Percentiles rank a stretch among this genome's conserved stretches.
These are phyloP conservation scores for Calonectria fujianensis DNA, from an alignment of 2,329 filamentous ascomycete species.

Conservation along the genomic window DNA sequence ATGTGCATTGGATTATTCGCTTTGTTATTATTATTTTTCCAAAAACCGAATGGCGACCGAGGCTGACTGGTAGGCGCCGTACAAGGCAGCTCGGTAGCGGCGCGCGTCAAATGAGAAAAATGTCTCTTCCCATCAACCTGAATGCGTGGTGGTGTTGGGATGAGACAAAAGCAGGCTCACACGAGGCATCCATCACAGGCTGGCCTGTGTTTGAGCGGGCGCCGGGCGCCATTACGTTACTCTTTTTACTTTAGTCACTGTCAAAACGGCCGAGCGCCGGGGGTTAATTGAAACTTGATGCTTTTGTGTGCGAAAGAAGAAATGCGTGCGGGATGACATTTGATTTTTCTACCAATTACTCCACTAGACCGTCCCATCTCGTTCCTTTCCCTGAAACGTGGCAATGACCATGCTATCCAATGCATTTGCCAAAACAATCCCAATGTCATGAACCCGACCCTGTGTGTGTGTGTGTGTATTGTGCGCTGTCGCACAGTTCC, in stretches of 20 bases:
- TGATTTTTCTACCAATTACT: constrained; percentile 41
- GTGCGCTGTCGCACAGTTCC: neutral
- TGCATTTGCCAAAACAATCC: constrained; percentile 34
- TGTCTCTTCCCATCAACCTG: constrained; percentile 18
- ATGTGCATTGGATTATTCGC: constrained; percentile 18
- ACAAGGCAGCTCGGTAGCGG: constrained; percentile 25
- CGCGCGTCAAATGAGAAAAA: constrained; percentile 15
- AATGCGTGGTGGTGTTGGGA: constrained; percentile 25
- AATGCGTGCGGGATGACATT: constrained; percentile 36
- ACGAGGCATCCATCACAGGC: constrained; percentile 26
- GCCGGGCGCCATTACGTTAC: neutral
- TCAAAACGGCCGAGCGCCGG: constrained; percentile 34
- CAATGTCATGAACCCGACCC: constrained; percentile 35
- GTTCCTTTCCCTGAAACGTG: constrained; percentile 44
- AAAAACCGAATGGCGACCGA: neutral
- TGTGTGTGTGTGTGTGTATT: constrained; percentile 14
- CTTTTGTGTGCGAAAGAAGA: constrained; percentile 30
- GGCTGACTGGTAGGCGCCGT: constrained; percentile 44
- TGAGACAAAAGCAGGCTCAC: constrained; percentile 34
- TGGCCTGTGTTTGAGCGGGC: neutral
- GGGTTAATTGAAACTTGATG: constrained; percentile 36
- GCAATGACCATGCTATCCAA: constrained; percentile 47
- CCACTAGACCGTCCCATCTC: constrained; percentile 30
- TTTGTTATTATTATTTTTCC: no score
- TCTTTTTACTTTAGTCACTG: constrained; percentile 17